Percentiles rank a stretch among this genome's conserved stretches.
Conservation (phyloP, 2,329 filamentous ascomycete species). For the Xylaria sp. region DNA sequence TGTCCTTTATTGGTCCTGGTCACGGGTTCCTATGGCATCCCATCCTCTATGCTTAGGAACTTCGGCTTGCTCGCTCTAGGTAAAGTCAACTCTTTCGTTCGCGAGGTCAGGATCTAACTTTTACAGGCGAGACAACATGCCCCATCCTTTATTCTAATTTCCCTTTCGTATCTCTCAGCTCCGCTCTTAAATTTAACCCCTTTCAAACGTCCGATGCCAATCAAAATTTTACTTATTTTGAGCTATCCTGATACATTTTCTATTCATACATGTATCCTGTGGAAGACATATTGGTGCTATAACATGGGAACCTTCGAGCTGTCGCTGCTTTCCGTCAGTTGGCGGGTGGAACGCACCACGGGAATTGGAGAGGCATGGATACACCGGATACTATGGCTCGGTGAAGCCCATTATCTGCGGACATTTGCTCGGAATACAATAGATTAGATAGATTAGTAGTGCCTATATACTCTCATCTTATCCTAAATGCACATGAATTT, state of each 20-base stretch:
- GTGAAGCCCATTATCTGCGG: neutral
- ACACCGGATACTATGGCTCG: neutral
- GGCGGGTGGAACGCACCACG: neutral
- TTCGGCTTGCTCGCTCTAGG: constrained; percentile 46
- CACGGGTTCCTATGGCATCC: constrained; percentile 50
- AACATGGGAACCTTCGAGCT: constrained; percentile 5
- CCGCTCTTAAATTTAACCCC: constrained; percentile 11
- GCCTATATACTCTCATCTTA: neutral
- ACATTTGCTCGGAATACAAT: neutral
- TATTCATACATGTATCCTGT: neutral
- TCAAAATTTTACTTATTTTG: constrained; percentile 3
- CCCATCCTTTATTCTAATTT: constrained; percentile 41
- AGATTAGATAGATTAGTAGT: neutral
- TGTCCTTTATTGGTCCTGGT: constrained; percentile 48
- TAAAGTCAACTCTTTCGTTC: constrained; percentile 30
- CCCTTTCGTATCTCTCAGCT: constrained; percentile 30
- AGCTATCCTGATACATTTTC: constrained; percentile 3
- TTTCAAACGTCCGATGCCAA: neutral
- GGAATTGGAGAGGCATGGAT: neutral
- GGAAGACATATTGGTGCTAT: constrained; percentile 15
- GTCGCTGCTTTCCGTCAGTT: neutral
- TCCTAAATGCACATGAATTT: neutral
- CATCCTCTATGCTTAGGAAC: constrained; percentile 48
- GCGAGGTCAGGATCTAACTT: constrained; percentile 6
- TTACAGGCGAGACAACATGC: constrained; percentile 44